These are phyloP conservation scores for Davidsoniella neocaledoniae DNA, from an alignment of 2,329 filamentous ascomycete species.

Conservation along the genomic window DNA sequence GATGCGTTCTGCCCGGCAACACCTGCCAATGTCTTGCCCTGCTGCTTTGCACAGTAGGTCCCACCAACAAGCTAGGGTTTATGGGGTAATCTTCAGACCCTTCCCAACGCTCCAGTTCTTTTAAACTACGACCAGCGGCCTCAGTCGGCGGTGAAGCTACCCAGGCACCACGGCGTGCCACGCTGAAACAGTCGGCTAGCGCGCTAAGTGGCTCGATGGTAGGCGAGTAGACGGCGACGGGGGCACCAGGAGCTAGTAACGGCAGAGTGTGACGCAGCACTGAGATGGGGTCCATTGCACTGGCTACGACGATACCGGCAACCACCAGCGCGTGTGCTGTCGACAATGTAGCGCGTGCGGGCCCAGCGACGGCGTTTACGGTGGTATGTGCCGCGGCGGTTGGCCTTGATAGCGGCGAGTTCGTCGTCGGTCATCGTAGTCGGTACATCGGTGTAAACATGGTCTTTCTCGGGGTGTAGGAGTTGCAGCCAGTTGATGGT, in stretches of 20 bases:
- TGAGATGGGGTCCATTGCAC: slow-evolving; percentile 61
- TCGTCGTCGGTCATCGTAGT: slow-evolving; percentile 39
- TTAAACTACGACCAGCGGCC: slow-evolving; percentile 25
- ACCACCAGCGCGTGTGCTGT: slow-evolving; percentile 60
- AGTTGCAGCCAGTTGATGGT: slow-evolving; percentile 86
- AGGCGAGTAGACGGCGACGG: slow-evolving; percentile 72
- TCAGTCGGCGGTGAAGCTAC: slow-evolving; percentile 34
- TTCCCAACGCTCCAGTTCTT: slow-evolving; percentile 37
- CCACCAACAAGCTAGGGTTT: slow-evolving; percentile 71
- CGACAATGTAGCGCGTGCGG: slow-evolving; percentile 52
- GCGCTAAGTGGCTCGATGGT: slow-evolving; percentile 62
- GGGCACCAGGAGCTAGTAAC: slow-evolving; percentile 64
- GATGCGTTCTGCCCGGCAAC: slow-evolving; percentile 78
- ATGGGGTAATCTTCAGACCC: slow-evolving; percentile 65
- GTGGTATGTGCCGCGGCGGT: slow-evolving; percentile 69
- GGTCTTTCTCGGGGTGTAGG: slow-evolving; percentile 57
- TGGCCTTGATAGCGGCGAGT: slow-evolving; percentile 58
- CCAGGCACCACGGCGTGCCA: slow-evolving; percentile 63
- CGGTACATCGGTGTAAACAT: slow-evolving; percentile 52
- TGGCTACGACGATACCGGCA: slow-evolving; percentile 68
- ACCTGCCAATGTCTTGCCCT: slow-evolving; percentile 76
- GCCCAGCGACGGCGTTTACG: slow-evolving; percentile 78
- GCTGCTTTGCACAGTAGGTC: slow-evolving; percentile 64
- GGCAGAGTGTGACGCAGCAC: slow-evolving; percentile 63
- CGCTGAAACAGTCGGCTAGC: slow-evolving; percentile 71